Percentiles rank a stretch among this genome's conserved stretches.
phyloP scores from a whole-genome alignment of 1,284 basidiomycete genomes.

The Cryptococcus sp. region DNA sequence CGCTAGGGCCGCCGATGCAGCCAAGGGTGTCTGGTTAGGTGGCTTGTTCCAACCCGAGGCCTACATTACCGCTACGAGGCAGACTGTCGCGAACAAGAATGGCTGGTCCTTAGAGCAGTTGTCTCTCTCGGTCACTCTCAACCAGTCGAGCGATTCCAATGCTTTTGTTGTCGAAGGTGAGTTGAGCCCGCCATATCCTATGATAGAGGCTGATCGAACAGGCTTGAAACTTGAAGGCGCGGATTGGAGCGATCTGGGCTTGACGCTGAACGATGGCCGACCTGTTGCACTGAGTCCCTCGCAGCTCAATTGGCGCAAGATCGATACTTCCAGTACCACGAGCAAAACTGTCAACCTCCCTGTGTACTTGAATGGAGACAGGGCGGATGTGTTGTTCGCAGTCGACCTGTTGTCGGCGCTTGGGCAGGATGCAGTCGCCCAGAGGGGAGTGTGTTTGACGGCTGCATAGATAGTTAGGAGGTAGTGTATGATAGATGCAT shows the following conservation, averaged over 20 bases:
- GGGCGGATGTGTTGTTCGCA: constrained; percentile 83
- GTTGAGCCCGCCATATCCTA: constrained; percentile 27
- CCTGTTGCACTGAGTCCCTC: constrained; percentile 68
- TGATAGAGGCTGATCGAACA: constrained; percentile 37
- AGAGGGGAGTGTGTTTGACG: constrained; percentile 40
- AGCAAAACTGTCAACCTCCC: constrained; percentile 66
- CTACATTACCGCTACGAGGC: constrained; percentile 88
- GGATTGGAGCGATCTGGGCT: constrained; percentile 61
- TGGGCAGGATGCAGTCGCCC: constrained; percentile 27
- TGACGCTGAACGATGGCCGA: constrained; percentile 77
- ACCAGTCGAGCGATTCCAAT: constrained; percentile 64
- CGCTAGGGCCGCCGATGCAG: constrained; percentile 52
- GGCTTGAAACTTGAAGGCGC: constrained; percentile 84
- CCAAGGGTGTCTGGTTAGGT: constrained; percentile 71
- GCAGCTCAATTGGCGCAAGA: constrained; percentile 76
- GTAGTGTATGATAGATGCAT: not conserved
- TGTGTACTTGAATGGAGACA: constrained; percentile 86
- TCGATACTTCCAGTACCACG: constrained; percentile 47
- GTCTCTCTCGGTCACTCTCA: constrained; percentile 70
- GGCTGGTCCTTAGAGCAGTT: constrained; percentile 89
- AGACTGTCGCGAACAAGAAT: constrained; percentile 84
- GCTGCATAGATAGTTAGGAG: constrained; percentile 11
- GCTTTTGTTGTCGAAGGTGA: constrained; percentile 81
- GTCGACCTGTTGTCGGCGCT: constrained; percentile 32
- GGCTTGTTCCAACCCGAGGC: constrained; percentile 93